These are phyloP conservation scores for Fagopyrum tataricum DNA, from an alignment of 148 eudicot genomes.

Conservation along the genomic window DNA sequence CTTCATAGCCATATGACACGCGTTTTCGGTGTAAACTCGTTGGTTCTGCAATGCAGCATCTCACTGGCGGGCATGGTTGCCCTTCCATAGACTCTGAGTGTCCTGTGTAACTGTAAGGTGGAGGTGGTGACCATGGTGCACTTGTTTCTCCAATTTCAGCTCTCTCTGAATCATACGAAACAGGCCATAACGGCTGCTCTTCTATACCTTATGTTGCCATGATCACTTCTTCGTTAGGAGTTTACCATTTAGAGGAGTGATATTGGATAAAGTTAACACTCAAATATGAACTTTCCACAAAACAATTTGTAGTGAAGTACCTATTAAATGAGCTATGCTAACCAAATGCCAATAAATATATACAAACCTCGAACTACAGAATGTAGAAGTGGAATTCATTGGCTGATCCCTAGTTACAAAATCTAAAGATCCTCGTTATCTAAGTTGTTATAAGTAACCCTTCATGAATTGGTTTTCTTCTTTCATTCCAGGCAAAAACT, in stretches of 20 bases:
- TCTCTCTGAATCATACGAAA: neutral
- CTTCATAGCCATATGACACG: neutral
- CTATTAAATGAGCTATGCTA: too few species aligned
- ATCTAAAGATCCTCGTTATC: too few species aligned
- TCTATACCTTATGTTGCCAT: neutral
- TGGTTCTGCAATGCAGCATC: neutral
- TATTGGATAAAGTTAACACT: too few species aligned
- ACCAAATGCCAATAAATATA: too few species aligned
- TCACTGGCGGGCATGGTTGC: conserved; percentile 5
- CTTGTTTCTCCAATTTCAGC: neutral
- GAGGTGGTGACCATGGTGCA: neutral
- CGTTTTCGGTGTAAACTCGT: neutral
- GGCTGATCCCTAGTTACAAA: too few species aligned
- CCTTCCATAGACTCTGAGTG: neutral
- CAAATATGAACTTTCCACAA: neutral
- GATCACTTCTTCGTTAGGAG: neutral
- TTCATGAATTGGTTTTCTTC: too few species aligned
- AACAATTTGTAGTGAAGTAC: too few species aligned
- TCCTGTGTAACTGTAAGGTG: neutral
- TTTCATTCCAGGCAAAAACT: too few species aligned
- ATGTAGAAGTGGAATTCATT: too few species aligned
- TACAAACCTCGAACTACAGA: too few species aligned
- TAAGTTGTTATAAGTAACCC: too few species aligned
- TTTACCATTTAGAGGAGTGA: neutral
- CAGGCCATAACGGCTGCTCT: neutral